phyloP scores from a whole-genome alignment of 768 basidiomycete species.

The Hebeloma cylindrosporum region DNA sequence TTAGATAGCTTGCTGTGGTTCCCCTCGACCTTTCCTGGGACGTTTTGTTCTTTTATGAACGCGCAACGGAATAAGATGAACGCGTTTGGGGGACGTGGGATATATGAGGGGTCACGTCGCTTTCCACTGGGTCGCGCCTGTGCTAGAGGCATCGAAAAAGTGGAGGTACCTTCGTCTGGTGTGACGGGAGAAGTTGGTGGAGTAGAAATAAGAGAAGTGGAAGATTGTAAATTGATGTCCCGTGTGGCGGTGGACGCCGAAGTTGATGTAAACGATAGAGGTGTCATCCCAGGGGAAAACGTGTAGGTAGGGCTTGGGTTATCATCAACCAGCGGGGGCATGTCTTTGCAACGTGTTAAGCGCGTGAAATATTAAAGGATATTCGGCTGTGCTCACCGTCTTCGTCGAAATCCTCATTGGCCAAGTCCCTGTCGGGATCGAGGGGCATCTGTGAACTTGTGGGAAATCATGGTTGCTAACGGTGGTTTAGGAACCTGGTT shows the following conservation, averaged over 20 bases:
- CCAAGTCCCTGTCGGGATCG: slow-evolving; percentile 29
- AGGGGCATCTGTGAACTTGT: slow-evolving; percentile 31
- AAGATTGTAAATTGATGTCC: slow-evolving; percentile 22
- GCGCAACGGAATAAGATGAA: slow-evolving; percentile 84
- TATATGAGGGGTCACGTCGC: slow-evolving; percentile 70
- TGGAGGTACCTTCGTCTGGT: slow-evolving; percentile 16
- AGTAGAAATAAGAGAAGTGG: slow-evolving; percentile 20
- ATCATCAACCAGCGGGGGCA: slow-evolving; percentile 55
- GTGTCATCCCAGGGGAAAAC: slow-evolving; percentile 61
- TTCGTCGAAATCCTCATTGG: slow-evolving; percentile 29
- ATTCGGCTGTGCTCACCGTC: slow-evolving; percentile 28
- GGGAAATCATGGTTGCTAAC: slow-evolving; percentile 20
- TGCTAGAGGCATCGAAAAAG: slow-evolving; percentile 28
- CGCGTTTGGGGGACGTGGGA: slow-evolving; percentile 82
- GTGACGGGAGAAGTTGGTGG: slow-evolving; percentile 23
- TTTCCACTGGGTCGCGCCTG: slow-evolving; percentile 53
- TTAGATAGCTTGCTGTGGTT: slow-evolving; percentile 80
- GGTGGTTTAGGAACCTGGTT: slow-evolving; percentile 19
- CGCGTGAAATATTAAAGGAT: slow-evolving; percentile 24
- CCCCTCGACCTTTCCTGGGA: slow-evolving; percentile 75
- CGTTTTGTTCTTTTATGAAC: slow-evolving; percentile 72
- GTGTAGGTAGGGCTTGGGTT: slow-evolving; percentile 56
- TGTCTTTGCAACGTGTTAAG: slow-evolving; percentile 40
- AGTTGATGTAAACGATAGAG: slow-evolving; percentile 46
- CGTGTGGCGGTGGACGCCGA: slow-evolving; percentile 25